These are phyloP conservation scores for Botrytis pseudocinerea DNA, from an alignment of 2,329 filamentous ascomycete species.

Conservation along the genomic window DNA sequence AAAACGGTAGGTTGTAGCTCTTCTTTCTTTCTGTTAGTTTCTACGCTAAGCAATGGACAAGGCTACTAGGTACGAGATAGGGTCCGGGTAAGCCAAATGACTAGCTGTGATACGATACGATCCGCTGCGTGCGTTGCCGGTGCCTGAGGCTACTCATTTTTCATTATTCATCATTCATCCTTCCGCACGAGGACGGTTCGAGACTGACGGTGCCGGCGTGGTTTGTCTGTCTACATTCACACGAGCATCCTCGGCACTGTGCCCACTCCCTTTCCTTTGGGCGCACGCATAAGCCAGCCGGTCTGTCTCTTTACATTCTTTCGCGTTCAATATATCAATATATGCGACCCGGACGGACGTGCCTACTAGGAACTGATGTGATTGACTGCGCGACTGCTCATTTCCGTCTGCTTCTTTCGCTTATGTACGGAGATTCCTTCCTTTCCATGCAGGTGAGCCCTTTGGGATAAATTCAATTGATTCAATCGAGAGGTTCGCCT, in stretches of 20 bases:
- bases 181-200: no score
- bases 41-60: slow-evolving; percentile 10
- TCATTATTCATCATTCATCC: no score
- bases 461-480: slow-evolving; percentile 9
- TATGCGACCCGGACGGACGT: not conserved
- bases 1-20: slow-evolving; percentile 5
- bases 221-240: not conserved
- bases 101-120: not conserved
- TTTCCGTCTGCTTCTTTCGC: slow-evolving; percentile 6
- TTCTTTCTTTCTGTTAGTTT: slow-evolving; percentile 19
- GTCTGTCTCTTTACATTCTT: not conserved
- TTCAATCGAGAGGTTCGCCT: not conserved
- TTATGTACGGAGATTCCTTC: slow-evolving; percentile 2
- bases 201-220: not conserved
- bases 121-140: not conserved
- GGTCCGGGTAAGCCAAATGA: not conserved
- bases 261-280: not conserved
- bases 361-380: not conserved
- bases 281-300: not conserved
- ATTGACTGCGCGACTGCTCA: not conserved
- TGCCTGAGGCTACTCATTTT: not conserved
- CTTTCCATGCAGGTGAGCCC: not conserved
- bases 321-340: not conserved
- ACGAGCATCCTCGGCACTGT: no score
- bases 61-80: slow-evolving; percentile 6